Evolutionary conservation across 2,329 filamentous ascomycete species (phyloP).

Genomic region (Fusarium marasasianum): DNA sequence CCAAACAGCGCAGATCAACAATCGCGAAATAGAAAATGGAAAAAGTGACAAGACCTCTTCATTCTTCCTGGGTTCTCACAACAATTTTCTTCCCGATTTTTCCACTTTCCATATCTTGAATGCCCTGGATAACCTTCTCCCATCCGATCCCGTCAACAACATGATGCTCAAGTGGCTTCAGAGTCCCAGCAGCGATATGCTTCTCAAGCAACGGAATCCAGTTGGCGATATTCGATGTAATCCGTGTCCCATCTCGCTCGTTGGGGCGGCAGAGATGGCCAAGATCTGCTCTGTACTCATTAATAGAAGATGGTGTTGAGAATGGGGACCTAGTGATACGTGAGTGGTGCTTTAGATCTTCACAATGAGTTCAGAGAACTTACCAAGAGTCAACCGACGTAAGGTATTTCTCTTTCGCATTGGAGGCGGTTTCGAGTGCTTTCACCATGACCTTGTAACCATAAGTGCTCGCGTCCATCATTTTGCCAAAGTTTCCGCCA

Average conservation of each 20-base stretch:
- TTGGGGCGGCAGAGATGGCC: conserved; percentile 38
- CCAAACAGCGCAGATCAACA: not conserved
- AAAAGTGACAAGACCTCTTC: not conserved
- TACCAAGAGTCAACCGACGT: conserved; percentile 49
- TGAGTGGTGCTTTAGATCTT: not conserved
- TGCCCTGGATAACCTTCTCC: conserved; percentile 38
- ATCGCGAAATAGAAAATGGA: not conserved
- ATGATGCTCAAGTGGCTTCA: conserved; percentile 39
- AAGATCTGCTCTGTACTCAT: conserved; percentile 39
- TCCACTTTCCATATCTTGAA: conserved; percentile 32
- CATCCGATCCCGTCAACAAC: conserved; percentile 37
- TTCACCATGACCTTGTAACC: conserved; percentile 44
- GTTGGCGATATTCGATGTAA: conserved; percentile 20
- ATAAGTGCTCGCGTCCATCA: conserved; percentile 48
- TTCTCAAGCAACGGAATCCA: conserved; percentile 37
- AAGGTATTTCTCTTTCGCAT: conserved; percentile 43
- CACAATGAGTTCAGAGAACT: not conserved
- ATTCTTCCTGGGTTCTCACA: conserved; percentile 27
- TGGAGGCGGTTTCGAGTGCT: conserved; percentile 41
- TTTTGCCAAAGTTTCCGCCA: conserved; percentile 44
- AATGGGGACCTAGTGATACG: conserved; percentile 32
- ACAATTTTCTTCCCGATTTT: conserved; percentile 43
- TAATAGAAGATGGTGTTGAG: conserved; percentile 34
- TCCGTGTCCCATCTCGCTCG: conserved; percentile 15
- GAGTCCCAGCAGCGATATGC: conserved; percentile 34